Percentiles rank a stretch among this genome's conserved stretches.
Evolutionary conservation across 306 rosid species (phyloP).

Genomic region (Quercus suber): DNA sequence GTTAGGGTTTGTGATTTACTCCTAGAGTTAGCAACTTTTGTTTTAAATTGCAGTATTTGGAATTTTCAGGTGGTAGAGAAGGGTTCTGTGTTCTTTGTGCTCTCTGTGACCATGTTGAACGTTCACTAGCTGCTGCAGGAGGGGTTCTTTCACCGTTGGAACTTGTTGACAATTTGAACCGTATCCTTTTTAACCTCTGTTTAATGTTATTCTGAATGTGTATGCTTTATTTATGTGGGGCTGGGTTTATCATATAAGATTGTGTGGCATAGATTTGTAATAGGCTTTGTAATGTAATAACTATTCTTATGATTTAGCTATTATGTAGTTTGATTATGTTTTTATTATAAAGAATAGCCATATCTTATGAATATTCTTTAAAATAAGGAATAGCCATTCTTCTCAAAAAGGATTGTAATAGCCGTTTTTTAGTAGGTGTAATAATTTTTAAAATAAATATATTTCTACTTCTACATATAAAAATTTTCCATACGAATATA

Average conservation of each 20-base stretch:
- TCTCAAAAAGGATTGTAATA: too few relatives aligned
- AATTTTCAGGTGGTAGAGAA: constrained; percentile 47
- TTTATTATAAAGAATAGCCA: too few relatives aligned
- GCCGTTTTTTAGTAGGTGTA: too few relatives aligned
- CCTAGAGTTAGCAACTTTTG: neutral
- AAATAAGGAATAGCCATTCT: too few relatives aligned
- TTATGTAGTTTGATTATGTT: too few relatives aligned
- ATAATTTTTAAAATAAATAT: too few relatives aligned
- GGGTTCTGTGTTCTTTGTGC: constrained; percentile 72
- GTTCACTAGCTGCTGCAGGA: constrained; percentile 51
- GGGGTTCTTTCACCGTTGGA: constrained; percentile 42
- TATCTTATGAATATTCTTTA: too few relatives aligned
- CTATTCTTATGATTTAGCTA: too few relatives aligned
- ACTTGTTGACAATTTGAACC: constrained; percentile 57
- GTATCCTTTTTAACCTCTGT: constrained; percentile 57
- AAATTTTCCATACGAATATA: too few relatives aligned
- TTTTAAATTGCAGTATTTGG: constrained; percentile 13
- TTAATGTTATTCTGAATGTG: neutral
- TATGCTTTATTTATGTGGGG: neutral
- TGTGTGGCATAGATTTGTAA: neutral
- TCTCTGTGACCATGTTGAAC: constrained; percentile 45
- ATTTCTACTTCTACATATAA: too few relatives aligned
- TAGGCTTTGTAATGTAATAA: too few relatives aligned
- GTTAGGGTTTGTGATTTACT: neutral
- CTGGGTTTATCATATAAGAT: neutral